Base-by-base conservation (phyloP, 495 filamentous ascomycete species). In the Hypoxylon perforatum region DNA sequence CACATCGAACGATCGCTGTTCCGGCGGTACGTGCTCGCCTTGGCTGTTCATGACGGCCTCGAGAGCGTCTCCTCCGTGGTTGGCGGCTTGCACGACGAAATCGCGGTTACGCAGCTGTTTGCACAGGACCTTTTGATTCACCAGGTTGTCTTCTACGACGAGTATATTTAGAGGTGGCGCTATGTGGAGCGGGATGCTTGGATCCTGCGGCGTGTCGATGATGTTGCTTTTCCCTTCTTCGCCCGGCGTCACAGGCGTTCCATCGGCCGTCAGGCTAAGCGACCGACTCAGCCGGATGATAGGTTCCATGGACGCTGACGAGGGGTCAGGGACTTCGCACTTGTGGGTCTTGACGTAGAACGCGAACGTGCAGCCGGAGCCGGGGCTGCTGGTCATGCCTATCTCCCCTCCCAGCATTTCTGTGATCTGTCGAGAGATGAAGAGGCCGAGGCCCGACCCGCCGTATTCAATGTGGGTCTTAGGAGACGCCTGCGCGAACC, bases 381-480 rank as follows among this genome's bases (percentile, higher is more conserved):
- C 90, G 11, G 86, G 78, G 57, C 85, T 83, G 21, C 87, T 88
- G 18, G 86, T 80, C 12, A 93, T 90, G 3, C 91, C 90, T 38
- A 93, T 92, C 47, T 90, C 86, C 1, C 91, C 91, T 22, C 89
- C 88, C 71, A 93, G 91, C 3, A 93, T 76, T 57, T 93, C 90
- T 3, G 88, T 89, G 4, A 94, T 80, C 45, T 88, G 82, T 14
- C 89, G 82, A 52, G 86, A 88, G 61, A 94, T 92, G 71, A 92
- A 94, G 0, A 94, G 81, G 0, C 91, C 91, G 0, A 94, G 84
- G 0, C 92, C 91, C 0, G 85, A 90, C 1, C 91, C 91, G 21
- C 91, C 91, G 62, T 93, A 93, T 36, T 88, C 84, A 8, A 90
- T 82, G 60, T 92, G 89, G 0, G 91, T 93, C 38, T 86, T 85